Evolutionary conservation across 163 green algal species (phyloP), one percentile per base, ranked within the genome.

Genomic region (Scenedesmus sp.): DNA sequence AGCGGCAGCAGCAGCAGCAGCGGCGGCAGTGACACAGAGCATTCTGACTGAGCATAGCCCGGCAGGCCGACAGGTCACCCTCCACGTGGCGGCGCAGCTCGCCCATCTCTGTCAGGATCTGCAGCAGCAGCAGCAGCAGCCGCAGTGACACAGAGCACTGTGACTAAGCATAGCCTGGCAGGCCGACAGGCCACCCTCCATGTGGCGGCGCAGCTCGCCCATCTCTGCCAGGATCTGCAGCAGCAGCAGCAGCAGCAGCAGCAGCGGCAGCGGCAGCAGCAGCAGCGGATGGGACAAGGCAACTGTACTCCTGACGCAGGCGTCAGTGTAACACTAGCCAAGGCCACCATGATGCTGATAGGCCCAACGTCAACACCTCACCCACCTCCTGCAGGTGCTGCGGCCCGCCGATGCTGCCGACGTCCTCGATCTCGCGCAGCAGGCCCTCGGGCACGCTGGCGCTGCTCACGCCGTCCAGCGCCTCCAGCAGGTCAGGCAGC

Each of bases 341-440:
- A n/a, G n/a, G n/a, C n/a, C n/a, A n/a, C n/a, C n/a, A n/a, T n/a
- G n/a, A n/a, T n/a, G n/a, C 73, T 64, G 59, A 64, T 12, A 70
- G 15, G 62, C 10, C 4, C 10, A 70, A 70, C 10, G 62, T 64
- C 8, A 82, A 10, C 5, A 84, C 76, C 13, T 16, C 26, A 20
- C 92, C 87, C 86, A 94, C 92, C 88, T 91, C 96, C 20, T 96
- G 93, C 26, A 99, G 93, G 92, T 98, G 95, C 46, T 62, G 64
- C 20, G 96, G 16, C 2, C 97, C 97, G 1, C 97, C 97, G 20
- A 96, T 95, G 85, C 94, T 86, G 84, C 97, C 94, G 4, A 99
- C 91, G 34, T 96, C 93, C 85, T 97, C 96, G 85, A 99, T 96
- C 84, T 98, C 97, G 1, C 89, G 67, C 23, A 93, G 88, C 70